Percentiles rank a stretch among this genome's conserved stretches.
Evolutionary conservation across 805 yeast genomes (phyloP).

Genomic region (Starmerella khaoyaiensis): DNA sequence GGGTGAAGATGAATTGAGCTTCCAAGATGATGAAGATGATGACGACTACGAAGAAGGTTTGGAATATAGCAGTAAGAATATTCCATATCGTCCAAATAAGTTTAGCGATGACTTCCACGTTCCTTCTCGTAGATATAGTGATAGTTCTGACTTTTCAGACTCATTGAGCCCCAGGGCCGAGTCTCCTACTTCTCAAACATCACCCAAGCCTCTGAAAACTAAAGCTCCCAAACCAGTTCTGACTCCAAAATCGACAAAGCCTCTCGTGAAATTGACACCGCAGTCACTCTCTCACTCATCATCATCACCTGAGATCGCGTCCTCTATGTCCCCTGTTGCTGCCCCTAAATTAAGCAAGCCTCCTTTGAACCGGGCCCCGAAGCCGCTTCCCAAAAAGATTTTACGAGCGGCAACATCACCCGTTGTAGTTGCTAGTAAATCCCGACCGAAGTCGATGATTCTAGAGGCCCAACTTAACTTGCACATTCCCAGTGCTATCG

Average conservation of each 20-base stretch:
- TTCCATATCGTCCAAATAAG: neutral
- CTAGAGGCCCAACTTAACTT: neutral
- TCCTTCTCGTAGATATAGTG: no score
- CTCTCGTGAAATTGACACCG: no score
- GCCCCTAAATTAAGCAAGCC: neutral
- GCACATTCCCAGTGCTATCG: slow-evolving; percentile 6
- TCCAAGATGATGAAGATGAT: slow-evolving; percentile 4
- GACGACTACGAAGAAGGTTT: slow-evolving; percentile 3
- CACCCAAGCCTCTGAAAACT: no score
- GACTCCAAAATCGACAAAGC: no score
- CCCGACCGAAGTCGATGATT: slow-evolving; percentile 20
- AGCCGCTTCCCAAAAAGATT: neutral
- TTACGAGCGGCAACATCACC: neutral
- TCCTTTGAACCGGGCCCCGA: no score
- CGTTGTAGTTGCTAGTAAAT: neutral
- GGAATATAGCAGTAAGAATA: no score
- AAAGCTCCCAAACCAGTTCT: no score
- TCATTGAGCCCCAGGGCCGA: no score
- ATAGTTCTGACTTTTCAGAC: no score
- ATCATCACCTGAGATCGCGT: no score
- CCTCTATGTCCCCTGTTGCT: neutral
- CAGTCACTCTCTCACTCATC: no score
- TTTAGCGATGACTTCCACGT: neutral
- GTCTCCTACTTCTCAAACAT: no score
- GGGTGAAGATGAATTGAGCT: slow-evolving; percentile 1